Percentiles rank a stretch among this genome's conserved stretches.
These are phyloP conservation scores for Austroboletus niveus DNA, from an alignment of 1,284 basidiomycete genomes.

Conservation along the genomic window DNA sequence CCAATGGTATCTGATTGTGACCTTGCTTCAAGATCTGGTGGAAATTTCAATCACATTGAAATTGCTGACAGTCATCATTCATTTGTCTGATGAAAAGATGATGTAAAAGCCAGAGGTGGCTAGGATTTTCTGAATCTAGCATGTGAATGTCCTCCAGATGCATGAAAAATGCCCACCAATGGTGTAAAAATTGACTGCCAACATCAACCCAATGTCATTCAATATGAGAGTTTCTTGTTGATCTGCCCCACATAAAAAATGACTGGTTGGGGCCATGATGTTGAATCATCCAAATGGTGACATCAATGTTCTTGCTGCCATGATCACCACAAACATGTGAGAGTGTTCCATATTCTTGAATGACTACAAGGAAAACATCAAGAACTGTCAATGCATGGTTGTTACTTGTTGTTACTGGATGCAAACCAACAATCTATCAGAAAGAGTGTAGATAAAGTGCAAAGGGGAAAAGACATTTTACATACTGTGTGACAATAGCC, in stretches of 20 bases:
- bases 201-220: constrained; percentile 12
- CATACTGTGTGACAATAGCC: constrained; percentile 10
- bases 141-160: constrained; percentile 35
- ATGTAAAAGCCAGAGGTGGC: constrained; percentile 46
- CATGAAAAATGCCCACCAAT: constrained; percentile 31
- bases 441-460: too few relatives aligned
- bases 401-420: background rate
- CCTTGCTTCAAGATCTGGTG: constrained; percentile 1
- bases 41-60: constrained; percentile 21
- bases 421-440: constrained; percentile 1
- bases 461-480: background rate
- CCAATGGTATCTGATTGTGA: constrained; percentile 1
- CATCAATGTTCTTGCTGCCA: constrained; percentile 29
- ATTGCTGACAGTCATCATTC: constrained; percentile 38
- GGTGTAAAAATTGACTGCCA: constrained; percentile 20
- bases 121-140: constrained; percentile 29
- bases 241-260: background rate
- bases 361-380: constrained; percentile 1
- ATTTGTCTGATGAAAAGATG: constrained; percentile 39
- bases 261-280: constrained; percentile 14
- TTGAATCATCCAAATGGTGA: constrained; percentile 24
- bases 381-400: constrained; percentile 1
- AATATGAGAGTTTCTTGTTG: background rate
- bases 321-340: background rate
- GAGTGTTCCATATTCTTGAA: background rate